Evolutionary conservation across 345 rosid genomes (phyloP), one percentile per base, ranked within the genome.

Genomic region (Rhodomyrtus tomentosa): DNA sequence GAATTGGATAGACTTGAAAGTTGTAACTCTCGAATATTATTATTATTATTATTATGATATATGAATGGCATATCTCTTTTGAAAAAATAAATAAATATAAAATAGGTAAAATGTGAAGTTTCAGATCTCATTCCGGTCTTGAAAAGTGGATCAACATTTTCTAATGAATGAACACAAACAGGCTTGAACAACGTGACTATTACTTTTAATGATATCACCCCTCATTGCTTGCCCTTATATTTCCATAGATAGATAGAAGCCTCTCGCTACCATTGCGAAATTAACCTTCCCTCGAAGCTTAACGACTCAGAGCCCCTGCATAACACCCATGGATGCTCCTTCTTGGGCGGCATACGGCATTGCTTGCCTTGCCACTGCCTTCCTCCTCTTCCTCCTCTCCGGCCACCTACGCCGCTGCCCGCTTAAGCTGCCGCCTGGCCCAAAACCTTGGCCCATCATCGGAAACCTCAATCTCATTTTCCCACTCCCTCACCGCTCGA

Each of bases 401-500:
- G 50, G 45, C 10, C 84, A 84, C 83, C 89, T 81, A 42, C 86
- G 40, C 50, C 55, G 88, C 55, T 85, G 85, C 2, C 87, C 87
- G 27, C 90, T 88, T 72, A 89, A 91, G 79, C 87, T 38, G 0
- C 93, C 94, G 0, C 93, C 94, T 0, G 93, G 94, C 10, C 94
- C 95, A 21, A 92, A 88, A 72, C 89, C 93, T 1, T 92, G 94
- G 93, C 93, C 96, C 9, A 84, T 92, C 20, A 90, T 93, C 8
- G 93, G 96, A 82, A 93, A 90, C 88, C 93, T 91, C 21, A 84
- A 93, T 87, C 92, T 92, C 29, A 90, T 93, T 2, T 90, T 93
- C 54, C 4, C 90, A 11, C 93, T 92, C 29, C 94, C 92, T 15
- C 96, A 93, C 87, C 89, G 84, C 11, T 91, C 94, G 40, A 20